A percentile compares a stretch with the other conserved stretches of the same genome.
Evolutionary conservation across 2,329 filamentous ascomycete species (phyloP).

Genomic region (Tolypocladium pustulatum): DNA sequence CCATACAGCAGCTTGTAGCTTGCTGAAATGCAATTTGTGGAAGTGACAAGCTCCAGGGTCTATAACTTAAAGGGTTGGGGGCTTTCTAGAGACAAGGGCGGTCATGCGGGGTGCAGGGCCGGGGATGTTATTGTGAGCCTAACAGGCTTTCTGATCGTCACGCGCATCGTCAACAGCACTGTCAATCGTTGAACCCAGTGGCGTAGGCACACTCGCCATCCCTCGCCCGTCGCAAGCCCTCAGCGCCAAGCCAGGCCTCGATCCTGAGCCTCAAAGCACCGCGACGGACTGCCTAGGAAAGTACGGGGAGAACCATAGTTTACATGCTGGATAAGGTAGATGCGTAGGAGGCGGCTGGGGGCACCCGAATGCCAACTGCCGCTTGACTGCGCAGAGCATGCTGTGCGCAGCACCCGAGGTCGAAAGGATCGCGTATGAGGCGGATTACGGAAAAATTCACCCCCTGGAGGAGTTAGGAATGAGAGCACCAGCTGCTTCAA

Average conservation of each 20-base stretch:
- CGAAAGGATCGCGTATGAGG: too few relatives aligned
- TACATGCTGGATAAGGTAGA: background rate
- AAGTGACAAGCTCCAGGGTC: background rate
- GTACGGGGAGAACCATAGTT: background rate
- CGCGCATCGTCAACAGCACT: background rate
- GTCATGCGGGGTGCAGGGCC: background rate
- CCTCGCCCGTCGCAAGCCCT: too few relatives aligned
- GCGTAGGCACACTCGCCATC: too few relatives aligned
- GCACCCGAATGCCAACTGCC: background rate
- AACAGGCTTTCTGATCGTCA: background rate
- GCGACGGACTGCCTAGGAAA: background rate
- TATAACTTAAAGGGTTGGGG: background rate
- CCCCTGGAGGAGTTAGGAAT: too few relatives aligned
- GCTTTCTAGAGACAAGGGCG: background rate
- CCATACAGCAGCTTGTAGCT: background rate
- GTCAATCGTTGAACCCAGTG: background rate
- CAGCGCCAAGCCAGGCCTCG: too few relatives aligned
- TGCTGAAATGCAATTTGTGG: too few relatives aligned
- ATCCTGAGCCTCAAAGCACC: too few relatives aligned
- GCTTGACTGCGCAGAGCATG: too few relatives aligned
- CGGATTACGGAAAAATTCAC: too few relatives aligned
- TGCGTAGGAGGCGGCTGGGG: too few relatives aligned
- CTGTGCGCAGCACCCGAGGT: too few relatives aligned
- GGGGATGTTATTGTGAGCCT: background rate
- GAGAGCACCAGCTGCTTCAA: too few relatives aligned